Evolutionary conservation across 768 basidiomycete genomes (phyloP), one percentile per base, ranked within the genome.

Genomic region (Cystobasidium ongulense): DNA sequence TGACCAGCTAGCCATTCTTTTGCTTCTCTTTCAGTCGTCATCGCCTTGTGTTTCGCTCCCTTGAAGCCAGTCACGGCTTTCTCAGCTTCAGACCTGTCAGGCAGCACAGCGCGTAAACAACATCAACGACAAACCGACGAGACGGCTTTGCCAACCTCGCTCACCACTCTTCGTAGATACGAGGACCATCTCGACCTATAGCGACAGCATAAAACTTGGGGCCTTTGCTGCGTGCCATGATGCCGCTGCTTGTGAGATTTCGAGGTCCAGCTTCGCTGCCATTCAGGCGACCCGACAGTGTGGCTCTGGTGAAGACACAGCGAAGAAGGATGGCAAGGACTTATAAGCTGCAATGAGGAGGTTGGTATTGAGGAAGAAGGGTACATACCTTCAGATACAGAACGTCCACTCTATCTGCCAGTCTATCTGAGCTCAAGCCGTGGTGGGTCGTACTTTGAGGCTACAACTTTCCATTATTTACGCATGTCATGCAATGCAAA

Each of bases 161-260:
- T 7, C 25, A 71, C 68, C 68, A 71, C 15, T 52, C 23, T 27
- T 36, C 54, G 68, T 71, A 59, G 25, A 71, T 54, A 3, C 38
- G 23, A 3, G 68, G 33, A 8, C 68, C 68, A 13, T 61, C 54
- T 8, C 54, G 11, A 18, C 68, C 68, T 7, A 31, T 35, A 1
- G 68, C 68, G 23, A 71, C 68, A n/a, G 68, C 68, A 53, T 71
- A 71, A 36, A 57, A 71, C 54, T 54, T 71, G 13, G 57, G 57
- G 11, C 57, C 17, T 27, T 31, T 59, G 65, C 63, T 64, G 63
- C 63, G 10, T 10, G 31, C 63, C 63, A 64, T 64, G 13, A 35
- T 17, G 3, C 31, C 63, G 15, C 3, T 64, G 43, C 63, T 27
- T 27, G 15, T n/a, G 33, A 38, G 43, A 13, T 27, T 17, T 39